These are phyloP conservation scores for Moesziomyces globuligerus DNA, from an alignment of 1,284 basidiomycete species.

Conservation along the genomic window DNA sequence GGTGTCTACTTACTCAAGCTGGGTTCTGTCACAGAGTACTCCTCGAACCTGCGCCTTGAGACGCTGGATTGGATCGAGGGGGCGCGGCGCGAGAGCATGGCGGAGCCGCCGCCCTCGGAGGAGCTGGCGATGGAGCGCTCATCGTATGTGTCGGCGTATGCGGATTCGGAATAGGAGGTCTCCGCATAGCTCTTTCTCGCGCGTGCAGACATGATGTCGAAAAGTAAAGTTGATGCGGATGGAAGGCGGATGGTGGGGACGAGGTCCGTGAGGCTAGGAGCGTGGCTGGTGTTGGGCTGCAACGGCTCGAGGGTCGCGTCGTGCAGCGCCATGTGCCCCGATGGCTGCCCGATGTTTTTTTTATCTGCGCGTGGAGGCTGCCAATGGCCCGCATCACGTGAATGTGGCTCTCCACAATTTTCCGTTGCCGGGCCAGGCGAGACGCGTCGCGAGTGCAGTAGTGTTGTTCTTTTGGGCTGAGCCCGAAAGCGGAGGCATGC, in stretches of 20 bases:
- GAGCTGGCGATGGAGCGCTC: conserved; percentile 45
- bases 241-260: background rate
- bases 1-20: conserved; percentile 43
- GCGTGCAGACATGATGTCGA: conserved; percentile 34
- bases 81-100: conserved; percentile 45
- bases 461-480: conserved; percentile 30
- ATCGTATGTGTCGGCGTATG: conserved; percentile 41
- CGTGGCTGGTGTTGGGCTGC: background rate
- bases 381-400: conserved; percentile 22
- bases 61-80: conserved; percentile 36
- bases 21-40: conserved; percentile 41
- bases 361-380: too few species aligned
- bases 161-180: conserved; percentile 34
- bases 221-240: background rate
- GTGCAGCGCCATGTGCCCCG: background rate
- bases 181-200: conserved; percentile 30
- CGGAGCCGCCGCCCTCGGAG: conserved; percentile 44
- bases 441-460: conserved; percentile 45
- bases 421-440: background rate
- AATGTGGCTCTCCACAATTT: background rate
- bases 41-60: conserved; percentile 38
- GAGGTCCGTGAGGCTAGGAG: background rate
- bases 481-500: too few species aligned
- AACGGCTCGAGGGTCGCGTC: background rate
- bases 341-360: background rate